Base-by-base conservation (phyloP, 2,329 filamentous ascomycete species). In the Trichoderma oligosporum region DNA sequence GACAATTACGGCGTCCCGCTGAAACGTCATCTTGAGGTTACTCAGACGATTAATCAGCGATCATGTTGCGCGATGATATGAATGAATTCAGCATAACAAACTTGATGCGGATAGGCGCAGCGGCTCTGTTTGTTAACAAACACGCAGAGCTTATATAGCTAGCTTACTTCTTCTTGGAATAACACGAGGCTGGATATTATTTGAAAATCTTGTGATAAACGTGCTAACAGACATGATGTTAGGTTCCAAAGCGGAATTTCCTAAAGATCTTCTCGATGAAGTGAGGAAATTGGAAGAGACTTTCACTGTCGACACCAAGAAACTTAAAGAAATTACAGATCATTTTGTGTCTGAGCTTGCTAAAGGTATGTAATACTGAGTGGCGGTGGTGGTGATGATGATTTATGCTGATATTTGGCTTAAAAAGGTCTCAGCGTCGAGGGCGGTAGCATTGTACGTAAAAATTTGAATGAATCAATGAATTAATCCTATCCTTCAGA, bases 161-260 rank as follows among this genome's bases (percentile, higher is more conserved):
- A 24, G 11, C 29, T 20, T 29, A 5, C 24, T 38, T 31, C 18
- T 22, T 41, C 47, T 20, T 16, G 6, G 20, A 12, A 27, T 25
- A 8, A n/a, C 24, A 1, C 22, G n/a, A 18, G 7, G 11, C 24
- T 7, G 22, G 29, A 27, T 11, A n/a, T 54, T 11, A 36, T 33
- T n/a, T 25, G 39, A 55, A 11, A 42, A 16, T 20, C 18, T 18
- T 22, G 8, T 35, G 7, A 9, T 16, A 44, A 4, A 42, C 22
- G 52, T 47, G 42, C 61, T 61, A 42, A 64, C 64, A 62, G 55
- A 64, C 44, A 42, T 27, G 35, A 42, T 65, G 61, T 53, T 64
- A 96, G 91, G 91, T 71, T 96, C 92, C 62, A 90, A 94, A 84
- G 85, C 87, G 73, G 91, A 97, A 78, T 82, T 96, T 73, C 92